These are phyloP conservation scores for Amylocystis lapponica DNA, from an alignment of 768 basidiomycete genomes.

Conservation along the genomic window DNA sequence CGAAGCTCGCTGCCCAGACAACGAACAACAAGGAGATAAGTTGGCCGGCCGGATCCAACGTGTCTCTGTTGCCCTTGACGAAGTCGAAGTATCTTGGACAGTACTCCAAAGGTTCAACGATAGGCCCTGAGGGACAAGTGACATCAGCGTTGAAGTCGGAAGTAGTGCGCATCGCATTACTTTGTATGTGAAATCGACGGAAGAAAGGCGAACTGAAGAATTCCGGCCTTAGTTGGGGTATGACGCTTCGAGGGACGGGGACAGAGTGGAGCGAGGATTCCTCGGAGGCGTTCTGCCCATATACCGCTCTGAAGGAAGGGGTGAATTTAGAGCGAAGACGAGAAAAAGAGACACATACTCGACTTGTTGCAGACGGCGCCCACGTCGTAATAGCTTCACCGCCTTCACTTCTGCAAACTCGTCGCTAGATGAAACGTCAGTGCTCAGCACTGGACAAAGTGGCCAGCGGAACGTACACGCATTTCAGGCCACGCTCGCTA, in stretches of 20 bases:
- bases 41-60: conserved; percentile 66
- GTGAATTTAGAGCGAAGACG: conserved; percentile 5
- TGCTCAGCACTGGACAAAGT: conserved; percentile 5
- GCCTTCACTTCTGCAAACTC: conserved; percentile 90
- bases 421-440: conserved; percentile 46
- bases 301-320: conserved; percentile 53
- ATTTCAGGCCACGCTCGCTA: conserved; percentile 82
- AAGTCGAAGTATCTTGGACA: conserved; percentile 65
- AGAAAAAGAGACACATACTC: conserved; percentile 51
- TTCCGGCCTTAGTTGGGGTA: conserved; percentile 67
- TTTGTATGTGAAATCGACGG: conserved; percentile 76
- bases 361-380: conserved; percentile 76
- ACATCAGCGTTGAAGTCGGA: not conserved
- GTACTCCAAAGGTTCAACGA: conserved; percentile 80
- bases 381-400: conserved; percentile 76
- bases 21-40: conserved; percentile 77
- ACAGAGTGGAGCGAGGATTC: conserved; percentile 30
- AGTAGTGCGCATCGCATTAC: conserved; percentile 36
- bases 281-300: conserved; percentile 58
- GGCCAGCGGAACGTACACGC: conserved; percentile 63
- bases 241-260: conserved; percentile 44
- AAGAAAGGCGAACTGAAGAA: conserved; percentile 89
- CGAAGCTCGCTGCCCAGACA: conserved; percentile 87
- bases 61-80: conserved; percentile 46
- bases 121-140: conserved; percentile 61